Conservation (phyloP, 2,329 filamentous ascomycete genomes). For the Fusarium siculi region DNA sequence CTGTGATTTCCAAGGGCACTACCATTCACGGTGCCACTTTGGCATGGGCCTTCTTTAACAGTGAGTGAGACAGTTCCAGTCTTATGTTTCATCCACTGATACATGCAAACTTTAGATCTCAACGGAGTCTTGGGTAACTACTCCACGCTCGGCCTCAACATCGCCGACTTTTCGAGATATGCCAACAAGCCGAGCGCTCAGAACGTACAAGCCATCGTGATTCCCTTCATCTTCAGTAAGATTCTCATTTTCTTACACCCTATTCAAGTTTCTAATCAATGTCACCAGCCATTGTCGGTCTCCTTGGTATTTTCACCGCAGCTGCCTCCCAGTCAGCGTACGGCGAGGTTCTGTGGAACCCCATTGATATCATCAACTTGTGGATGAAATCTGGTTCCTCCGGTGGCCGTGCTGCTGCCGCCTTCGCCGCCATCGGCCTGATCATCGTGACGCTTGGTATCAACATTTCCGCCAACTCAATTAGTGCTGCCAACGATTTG, state of each 20-base stretch:
- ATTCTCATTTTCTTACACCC: neutral
- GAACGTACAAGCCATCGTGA: conserved; percentile 4
- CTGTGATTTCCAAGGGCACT: conserved; percentile 1
- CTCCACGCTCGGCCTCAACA: conserved; percentile 5
- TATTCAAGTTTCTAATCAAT: neutral
- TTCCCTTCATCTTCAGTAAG: conserved; percentile 3
- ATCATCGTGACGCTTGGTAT: conserved; percentile 2
- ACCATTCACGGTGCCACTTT: conserved; percentile 5
- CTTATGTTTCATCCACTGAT: neutral
- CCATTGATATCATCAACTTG: neutral
- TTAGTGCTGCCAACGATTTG: conserved; percentile 9
- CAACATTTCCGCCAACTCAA: conserved; percentile 10
- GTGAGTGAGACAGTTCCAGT: neutral
- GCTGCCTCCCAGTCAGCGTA: conserved; percentile 1
- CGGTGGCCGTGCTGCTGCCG: conserved; percentile 6
- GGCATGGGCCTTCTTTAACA: conserved; percentile 2
- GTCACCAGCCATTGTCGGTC: neutral
- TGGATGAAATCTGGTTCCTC: conserved; percentile 7
- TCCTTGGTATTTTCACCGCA: conserved; percentile 6
- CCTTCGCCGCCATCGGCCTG: conserved; percentile 4
- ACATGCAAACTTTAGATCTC: neutral
- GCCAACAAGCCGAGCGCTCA: conserved; percentile 11
- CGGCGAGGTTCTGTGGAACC: conserved; percentile 4
- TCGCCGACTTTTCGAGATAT: conserved; percentile 12
- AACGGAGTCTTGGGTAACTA: conserved; percentile 13